phyloP scores from a whole-genome alignment of 2,329 filamentous ascomycete genomes.

The Botrytis fragariae region DNA sequence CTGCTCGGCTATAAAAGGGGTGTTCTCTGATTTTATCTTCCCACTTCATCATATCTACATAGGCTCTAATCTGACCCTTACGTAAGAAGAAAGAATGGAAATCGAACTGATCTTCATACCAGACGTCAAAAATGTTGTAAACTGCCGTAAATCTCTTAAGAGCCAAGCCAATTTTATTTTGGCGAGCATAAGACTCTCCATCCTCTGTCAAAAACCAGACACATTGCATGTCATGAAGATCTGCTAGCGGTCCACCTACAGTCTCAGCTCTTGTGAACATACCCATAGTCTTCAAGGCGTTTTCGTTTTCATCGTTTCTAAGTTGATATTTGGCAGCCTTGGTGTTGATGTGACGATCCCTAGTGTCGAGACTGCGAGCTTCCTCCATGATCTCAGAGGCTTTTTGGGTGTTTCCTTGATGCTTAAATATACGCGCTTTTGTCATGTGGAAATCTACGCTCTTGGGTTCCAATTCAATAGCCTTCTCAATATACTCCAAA shows the following conservation, averaged over 20 bases:
- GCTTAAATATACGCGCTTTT: constrained; percentile 92
- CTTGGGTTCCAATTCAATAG: constrained; percentile 73
- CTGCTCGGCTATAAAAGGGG: constrained; percentile 85
- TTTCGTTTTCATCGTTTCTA: constrained; percentile 85
- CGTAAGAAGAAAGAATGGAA: constrained; percentile 97
- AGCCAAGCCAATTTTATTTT: constrained; percentile 78
- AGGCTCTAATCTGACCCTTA: constrained; percentile 92
- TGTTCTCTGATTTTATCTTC: constrained; percentile 89
- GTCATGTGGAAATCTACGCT: constrained; percentile 94
- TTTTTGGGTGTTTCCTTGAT: constrained; percentile 73
- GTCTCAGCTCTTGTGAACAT: constrained; percentile 93
- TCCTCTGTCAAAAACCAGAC: constrained; percentile 97
- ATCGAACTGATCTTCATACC: constrained; percentile 98
- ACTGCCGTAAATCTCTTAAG: constrained; percentile 89
- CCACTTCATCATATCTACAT: constrained; percentile 95
- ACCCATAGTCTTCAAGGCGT: constrained; percentile 82
- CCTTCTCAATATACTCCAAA: constrained; percentile 76
- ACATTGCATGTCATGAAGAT: constrained; percentile 97
- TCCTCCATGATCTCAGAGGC: constrained; percentile 86
- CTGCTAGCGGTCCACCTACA: constrained; percentile 79
- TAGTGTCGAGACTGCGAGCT: constrained; percentile 79
- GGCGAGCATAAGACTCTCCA: constrained; percentile 81
- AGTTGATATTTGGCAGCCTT: constrained; percentile 97
- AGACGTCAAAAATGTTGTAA: constrained; percentile 90
- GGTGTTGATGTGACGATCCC: constrained; percentile 96